Conservation (phyloP, 2,329 filamentous ascomycete species). For the Tolypocladium nubicola region DNA sequence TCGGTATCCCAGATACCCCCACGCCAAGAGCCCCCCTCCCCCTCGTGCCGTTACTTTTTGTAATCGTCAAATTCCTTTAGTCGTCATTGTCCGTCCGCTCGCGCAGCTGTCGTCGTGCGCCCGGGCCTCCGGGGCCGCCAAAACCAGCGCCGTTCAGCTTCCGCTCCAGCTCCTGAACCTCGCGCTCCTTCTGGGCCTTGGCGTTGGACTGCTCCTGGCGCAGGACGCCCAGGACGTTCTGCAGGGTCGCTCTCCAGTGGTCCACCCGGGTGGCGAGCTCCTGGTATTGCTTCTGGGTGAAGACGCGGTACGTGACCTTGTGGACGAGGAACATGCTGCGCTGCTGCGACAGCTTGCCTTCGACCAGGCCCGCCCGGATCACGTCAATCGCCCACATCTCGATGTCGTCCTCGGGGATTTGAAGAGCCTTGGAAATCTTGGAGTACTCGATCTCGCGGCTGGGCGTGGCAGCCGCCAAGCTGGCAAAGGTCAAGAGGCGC, state of each 20-base stretch:
- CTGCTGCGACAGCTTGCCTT: conserved; percentile 91
- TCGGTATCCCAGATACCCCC: conserved; percentile 8
- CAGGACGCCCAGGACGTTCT: conserved; percentile 68
- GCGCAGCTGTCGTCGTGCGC: conserved; percentile 23
- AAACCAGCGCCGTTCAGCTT: conserved; percentile 41
- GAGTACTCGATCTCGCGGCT: conserved; percentile 83
- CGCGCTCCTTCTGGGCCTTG: conserved; percentile 66
- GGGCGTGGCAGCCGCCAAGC: conserved; percentile 71
- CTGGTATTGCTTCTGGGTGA: conserved; percentile 96
- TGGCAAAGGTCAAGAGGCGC: conserved; percentile 86
- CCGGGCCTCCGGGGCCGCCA: conserved; percentile 20
- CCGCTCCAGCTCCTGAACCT: conserved; percentile 59
- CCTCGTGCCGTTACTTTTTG: conserved; percentile 2
- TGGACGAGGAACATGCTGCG: conserved; percentile 92
- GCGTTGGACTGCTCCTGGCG: conserved; percentile 73
- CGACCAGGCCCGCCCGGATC: conserved; percentile 87
- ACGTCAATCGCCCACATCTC: conserved; percentile 99
- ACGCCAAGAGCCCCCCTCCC: conserved; percentile 7
- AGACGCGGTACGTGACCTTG: conserved; percentile 91
- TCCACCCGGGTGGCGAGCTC: conserved; percentile 86
- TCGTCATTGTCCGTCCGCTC: conserved; percentile 48
- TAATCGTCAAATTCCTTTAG: conserved; percentile 20
- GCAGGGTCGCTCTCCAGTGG: conserved; percentile 78
- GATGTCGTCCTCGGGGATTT: conserved; percentile 73
- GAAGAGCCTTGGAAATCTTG: conserved; percentile 73